Percentiles rank a stretch among this genome's conserved stretches.
These are phyloP conservation scores for Penicillium atrosanguineum DNA, from an alignment of 495 filamentous ascomycete genomes.

Conservation along the genomic window DNA sequence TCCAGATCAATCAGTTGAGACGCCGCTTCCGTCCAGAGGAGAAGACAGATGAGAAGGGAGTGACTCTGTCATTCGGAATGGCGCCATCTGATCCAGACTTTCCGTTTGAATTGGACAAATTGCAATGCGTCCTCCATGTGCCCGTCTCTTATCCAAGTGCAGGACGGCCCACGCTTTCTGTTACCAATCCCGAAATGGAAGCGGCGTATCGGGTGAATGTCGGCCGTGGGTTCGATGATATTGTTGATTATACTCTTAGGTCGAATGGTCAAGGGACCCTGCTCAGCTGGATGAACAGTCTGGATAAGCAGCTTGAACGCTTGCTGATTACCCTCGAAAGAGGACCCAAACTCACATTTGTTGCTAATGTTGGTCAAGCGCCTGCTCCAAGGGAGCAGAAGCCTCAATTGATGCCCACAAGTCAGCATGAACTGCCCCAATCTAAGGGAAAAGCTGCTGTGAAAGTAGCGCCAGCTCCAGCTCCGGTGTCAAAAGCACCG, in stretches of 20 bases:
- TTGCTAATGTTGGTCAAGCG: slow-evolving; percentile 52
- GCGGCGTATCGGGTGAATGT: slow-evolving; percentile 78
- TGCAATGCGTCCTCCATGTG: slow-evolving; percentile 72
- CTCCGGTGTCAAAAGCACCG: slow-evolving; percentile 18
- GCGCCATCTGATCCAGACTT: slow-evolving; percentile 86
- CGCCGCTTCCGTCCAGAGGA: slow-evolving; percentile 68
- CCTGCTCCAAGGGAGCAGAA: slow-evolving; percentile 35
- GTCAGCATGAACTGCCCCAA: slow-evolving; percentile 7
- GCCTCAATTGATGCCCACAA: slow-evolving; percentile 48
- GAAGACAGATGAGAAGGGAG: slow-evolving; percentile 48
- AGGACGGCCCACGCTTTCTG: slow-evolving; percentile 54
- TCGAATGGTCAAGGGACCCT: slow-evolving; percentile 58
- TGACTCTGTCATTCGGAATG: slow-evolving; percentile 60
- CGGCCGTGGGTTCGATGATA: slow-evolving; percentile 69
- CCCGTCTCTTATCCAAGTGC: slow-evolving; percentile 58
- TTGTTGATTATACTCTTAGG: slow-evolving; percentile 50
- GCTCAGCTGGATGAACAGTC: slow-evolving; percentile 63
- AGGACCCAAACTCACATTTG: slow-evolving; percentile 74
- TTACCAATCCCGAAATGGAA: slow-evolving; percentile 78
- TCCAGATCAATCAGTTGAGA: slow-evolving; percentile 73
- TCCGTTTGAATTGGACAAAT: slow-evolving; percentile 68
- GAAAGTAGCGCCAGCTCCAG: not conserved
- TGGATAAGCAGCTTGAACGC: slow-evolving; percentile 73
- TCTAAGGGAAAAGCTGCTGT: not conserved
- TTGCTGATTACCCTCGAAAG: slow-evolving; percentile 69